Percentiles rank a stretch among this genome's conserved stretches.
Evolutionary conservation across 2,329 filamentous ascomycete genomes (phyloP).

Genomic region (Pezizomycotina sp.): DNA sequence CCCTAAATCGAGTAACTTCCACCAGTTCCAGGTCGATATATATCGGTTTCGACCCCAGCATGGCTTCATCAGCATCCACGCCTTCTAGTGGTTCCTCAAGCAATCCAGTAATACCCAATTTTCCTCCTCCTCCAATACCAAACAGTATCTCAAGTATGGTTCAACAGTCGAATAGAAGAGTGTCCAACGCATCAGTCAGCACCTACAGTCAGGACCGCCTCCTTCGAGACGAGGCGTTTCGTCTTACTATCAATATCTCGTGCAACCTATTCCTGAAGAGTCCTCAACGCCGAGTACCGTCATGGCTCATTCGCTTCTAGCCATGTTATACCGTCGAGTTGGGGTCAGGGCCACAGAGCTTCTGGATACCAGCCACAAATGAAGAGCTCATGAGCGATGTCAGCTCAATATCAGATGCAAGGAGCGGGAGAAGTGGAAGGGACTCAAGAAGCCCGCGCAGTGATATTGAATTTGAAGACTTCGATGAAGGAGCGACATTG

Average conservation of each 20-base stretch:
- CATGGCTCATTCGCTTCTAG: conserved; percentile 54
- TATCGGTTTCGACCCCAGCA: conserved; percentile 21
- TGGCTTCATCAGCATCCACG: conserved; percentile 6
- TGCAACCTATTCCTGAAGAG: conserved; percentile 64
- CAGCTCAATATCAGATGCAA: conserved; percentile 22
- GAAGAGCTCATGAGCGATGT: conserved; percentile 21
- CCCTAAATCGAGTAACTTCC: too few species aligned
- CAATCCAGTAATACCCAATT: conserved; percentile 24
- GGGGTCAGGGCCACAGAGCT: conserved; percentile 35
- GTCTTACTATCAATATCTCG: conserved; percentile 36
- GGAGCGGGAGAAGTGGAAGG: conserved; percentile 12
- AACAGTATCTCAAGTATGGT: conserved; percentile 20
- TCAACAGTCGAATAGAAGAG: conserved; percentile 23
- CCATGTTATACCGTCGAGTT: conserved; percentile 52
- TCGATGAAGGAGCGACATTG: conserved; percentile 28
- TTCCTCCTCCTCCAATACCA: conserved; percentile 23
- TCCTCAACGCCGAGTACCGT: conserved; percentile 38
- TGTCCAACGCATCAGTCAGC: too few species aligned
- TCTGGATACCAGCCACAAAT: conserved; percentile 35
- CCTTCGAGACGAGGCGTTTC: conserved; percentile 28
- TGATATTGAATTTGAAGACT: conserved; percentile 31
- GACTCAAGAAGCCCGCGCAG: conserved; percentile 34
- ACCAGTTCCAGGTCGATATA: conserved; percentile 20
- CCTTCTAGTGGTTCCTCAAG: conserved; percentile 9
- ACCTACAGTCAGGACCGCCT: conserved; percentile 27